These are phyloP conservation scores for Aleurites moluccanus DNA, from an alignment of 441 rosid genomes.

Conservation along the genomic window DNA sequence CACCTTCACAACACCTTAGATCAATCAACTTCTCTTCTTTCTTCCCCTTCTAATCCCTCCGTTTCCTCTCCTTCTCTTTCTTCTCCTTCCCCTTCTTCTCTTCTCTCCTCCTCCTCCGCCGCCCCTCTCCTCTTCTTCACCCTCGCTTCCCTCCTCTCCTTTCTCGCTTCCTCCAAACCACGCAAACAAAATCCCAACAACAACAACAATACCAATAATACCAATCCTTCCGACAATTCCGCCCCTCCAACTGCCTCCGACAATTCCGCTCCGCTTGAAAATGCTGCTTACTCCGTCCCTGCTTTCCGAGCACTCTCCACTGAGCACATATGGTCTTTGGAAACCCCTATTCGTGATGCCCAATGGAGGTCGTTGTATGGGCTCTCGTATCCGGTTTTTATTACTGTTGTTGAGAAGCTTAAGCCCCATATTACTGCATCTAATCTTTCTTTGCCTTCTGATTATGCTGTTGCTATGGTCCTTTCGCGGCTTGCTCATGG, in stretches of 20 bases:
- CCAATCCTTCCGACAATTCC: slow-evolving; percentile 21
- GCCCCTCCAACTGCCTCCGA: slow-evolving; percentile 24
- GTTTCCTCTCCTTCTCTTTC: slow-evolving; percentile 34
- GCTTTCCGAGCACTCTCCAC: slow-evolving; percentile 86
- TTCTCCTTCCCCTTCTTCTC: slow-evolving; percentile 41
- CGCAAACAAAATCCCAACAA: slow-evolving; percentile 21
- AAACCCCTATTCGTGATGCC: slow-evolving; percentile 75
- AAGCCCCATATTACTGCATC: slow-evolving; percentile 87
- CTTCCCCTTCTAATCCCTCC: slow-evolving; percentile 47
- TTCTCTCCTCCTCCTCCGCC: slow-evolving; percentile 60
- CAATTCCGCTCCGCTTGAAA: slow-evolving; percentile 38
- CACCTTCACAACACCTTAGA: slow-evolving; percentile 84
- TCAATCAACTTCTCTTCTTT: slow-evolving; percentile 60
- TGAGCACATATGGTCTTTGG: slow-evolving; percentile 83
- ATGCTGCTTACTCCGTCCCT: slow-evolving; percentile 62
- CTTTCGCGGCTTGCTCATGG: slow-evolving; percentile 85
- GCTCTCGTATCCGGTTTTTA: slow-evolving; percentile 80
- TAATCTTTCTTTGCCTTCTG: slow-evolving; percentile 85
- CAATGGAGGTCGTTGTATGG: slow-evolving; percentile 89
- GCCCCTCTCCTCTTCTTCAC: slow-evolving; percentile 71
- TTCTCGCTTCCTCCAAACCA: slow-evolving; percentile 57
- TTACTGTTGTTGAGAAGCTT: slow-evolving; percentile 84
- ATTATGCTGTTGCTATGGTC: slow-evolving; percentile 95
- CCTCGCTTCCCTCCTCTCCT: slow-evolving; percentile 70
- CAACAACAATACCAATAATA: slow-evolving; percentile 16